Evolutionary conservation across 345 rosid species (phyloP).

Genomic region (Fremontodendron californicum): DNA sequence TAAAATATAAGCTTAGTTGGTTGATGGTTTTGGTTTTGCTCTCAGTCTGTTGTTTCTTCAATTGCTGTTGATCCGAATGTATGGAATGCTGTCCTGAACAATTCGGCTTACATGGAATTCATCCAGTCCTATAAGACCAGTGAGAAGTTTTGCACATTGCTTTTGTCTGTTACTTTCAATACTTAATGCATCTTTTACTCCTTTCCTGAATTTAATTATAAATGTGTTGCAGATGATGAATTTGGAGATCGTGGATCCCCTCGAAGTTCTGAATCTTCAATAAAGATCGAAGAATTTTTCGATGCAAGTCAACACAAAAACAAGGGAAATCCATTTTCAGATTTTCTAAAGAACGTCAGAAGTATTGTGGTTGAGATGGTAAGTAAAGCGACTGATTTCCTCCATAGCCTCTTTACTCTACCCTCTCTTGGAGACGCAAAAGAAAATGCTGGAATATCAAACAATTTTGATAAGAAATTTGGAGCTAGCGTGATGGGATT

Average conservation of each 20-base stretch:
- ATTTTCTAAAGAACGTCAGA: conserved; percentile 44
- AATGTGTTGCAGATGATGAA: conserved; percentile 24
- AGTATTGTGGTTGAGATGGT: conserved; percentile 48
- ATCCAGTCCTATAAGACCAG: not conserved
- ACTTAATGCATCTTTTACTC: not conserved
- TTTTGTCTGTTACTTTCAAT: not conserved
- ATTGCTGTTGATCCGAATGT: conserved; percentile 44
- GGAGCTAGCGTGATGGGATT: conserved; percentile 50
- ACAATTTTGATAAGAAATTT: conserved; percentile 22
- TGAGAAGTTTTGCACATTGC: not conserved
- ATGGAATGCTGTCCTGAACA: not conserved
- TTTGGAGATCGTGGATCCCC: conserved; percentile 21
- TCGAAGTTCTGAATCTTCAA: conserved; percentile 21
- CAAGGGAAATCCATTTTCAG: conserved; percentile 8
- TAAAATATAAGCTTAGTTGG: not conserved
- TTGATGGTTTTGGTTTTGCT: conserved; percentile 4
- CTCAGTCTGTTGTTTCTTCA: conserved; percentile 71
- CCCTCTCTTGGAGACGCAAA: conserved; percentile 29
- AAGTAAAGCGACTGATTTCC: conserved; percentile 36
- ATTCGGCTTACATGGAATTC: not conserved
- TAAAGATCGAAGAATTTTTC: conserved; percentile 22
- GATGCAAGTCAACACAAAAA: conserved; percentile 22
- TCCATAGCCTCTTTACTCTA: conserved; percentile 44
- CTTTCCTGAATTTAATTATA: not conserved
- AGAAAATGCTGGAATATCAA: conserved; percentile 25